Conservation (phyloP, 257 asterid genomes). For the Capsicum chinense region DNA sequence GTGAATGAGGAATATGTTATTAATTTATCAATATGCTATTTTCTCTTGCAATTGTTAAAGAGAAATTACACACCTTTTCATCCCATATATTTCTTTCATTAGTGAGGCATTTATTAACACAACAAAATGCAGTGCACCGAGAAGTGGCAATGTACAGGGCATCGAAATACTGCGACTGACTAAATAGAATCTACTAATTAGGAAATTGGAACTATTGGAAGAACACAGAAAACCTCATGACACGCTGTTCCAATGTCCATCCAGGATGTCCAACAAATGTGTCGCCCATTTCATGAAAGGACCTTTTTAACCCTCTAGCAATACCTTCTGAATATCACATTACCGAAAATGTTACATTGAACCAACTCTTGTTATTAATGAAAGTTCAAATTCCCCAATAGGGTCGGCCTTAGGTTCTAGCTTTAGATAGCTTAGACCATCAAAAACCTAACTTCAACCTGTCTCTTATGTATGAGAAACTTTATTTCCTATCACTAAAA, state of each 20-base stretch:
- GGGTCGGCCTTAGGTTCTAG: neutral
- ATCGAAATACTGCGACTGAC: neutral
- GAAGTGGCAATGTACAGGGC: neutral
- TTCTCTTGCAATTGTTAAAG: neutral
- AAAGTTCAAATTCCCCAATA: neutral
- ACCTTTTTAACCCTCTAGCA: neutral
- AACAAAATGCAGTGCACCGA: neutral
- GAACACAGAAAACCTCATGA: neutral
- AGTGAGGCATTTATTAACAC: neutral
- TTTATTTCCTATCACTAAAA: neutral
- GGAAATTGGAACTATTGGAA: neutral
- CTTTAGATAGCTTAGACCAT: neutral
- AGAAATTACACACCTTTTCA: neutral
- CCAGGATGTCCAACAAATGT: slow-evolving; percentile 20
- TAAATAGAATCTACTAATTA: neutral
- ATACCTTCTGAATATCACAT: slow-evolving; percentile 12
- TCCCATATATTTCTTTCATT: neutral
- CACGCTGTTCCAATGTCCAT: neutral
- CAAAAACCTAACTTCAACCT: neutral
- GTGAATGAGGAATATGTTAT: neutral
- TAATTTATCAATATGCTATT: neutral
- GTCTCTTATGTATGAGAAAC: neutral
- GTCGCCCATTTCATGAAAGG: neutral
- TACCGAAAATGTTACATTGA: neutral
- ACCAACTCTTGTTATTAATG: slow-evolving; percentile 3